Evolutionary conservation across 1,284 basidiomycete genomes (phyloP), one percentile per base, ranked within the genome.

Genomic region (Cryptococcus hybrid): DNA sequence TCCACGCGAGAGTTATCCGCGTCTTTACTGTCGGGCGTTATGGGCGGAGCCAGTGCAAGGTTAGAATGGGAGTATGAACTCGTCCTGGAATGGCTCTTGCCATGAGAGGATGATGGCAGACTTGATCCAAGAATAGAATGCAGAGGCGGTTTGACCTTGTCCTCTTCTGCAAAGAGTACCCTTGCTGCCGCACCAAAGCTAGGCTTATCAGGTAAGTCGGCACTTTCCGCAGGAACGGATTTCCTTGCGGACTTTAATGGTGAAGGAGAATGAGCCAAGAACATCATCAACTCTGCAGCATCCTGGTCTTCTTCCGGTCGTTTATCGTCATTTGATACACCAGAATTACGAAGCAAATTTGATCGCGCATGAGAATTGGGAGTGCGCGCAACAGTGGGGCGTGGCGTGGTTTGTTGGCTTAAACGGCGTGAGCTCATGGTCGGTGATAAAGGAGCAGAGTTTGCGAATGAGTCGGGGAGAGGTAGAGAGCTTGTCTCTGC

Each of bases 201-300:
- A 15, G 59, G 54, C 13, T 55, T 38, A 9, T 43, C 54, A 3
- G 58, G 61, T 5, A 51, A 49, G 15, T 44, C 51, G 37, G 58
- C 54, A n/a, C 54, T 59, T n/a, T 44, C 53, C n/a, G 13, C 42
- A 1, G 58, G 11, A 5, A 24, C 51, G 44, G 45, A 4, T 48
- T 45, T 51, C 5, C 15, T 12, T 12, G 45, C 45, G 12, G 50
- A 53, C 18, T 58, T 58, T 40, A 64, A 53, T 0, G 70, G 71
- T 35, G 68, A 70, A 7, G 76, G 76, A n/a, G 69, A 72, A 56
- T 75, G 73, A 1, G 76, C 76, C 11, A 78, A 63, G 58, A 75
- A 78, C 68, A 78, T 76, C 76, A 78, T 78, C 51, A 78, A 61
- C 55, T 78, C 76, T 24, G 70, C 76, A 0, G 76, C 76, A 40